Percentiles rank a stretch among this genome's conserved stretches.
Conservation (phyloP, 371 early-diverging fungal species). For the Apophysomyces ossiformis region DNA sequence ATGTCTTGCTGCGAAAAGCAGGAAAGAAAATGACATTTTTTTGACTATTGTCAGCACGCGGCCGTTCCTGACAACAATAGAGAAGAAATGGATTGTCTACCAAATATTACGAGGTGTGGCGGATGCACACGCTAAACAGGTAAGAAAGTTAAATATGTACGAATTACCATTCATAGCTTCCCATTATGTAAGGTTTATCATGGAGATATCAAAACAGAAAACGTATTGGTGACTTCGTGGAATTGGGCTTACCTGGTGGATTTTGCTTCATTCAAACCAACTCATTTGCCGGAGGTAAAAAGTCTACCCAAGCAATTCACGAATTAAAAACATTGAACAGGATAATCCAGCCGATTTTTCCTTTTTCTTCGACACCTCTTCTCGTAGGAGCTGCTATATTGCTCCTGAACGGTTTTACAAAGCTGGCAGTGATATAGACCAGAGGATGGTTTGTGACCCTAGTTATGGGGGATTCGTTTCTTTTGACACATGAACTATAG, state of each 20-base stretch:
- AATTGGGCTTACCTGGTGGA: constrained; percentile 91
- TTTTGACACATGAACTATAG: constrained; percentile 16
- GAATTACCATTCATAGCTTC: neutral
- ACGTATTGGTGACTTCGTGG: constrained; percentile 77
- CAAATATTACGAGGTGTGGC: constrained; percentile 83
- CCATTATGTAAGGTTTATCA: constrained; percentile 65
- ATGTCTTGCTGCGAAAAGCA: neutral
- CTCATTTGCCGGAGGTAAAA: constrained; percentile 83
- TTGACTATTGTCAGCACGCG: constrained; percentile 69
- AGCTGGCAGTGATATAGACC: constrained; percentile 67
- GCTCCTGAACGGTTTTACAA: constrained; percentile 95
- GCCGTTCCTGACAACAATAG: constrained; percentile 84
- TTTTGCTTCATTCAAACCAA: constrained; percentile 91
- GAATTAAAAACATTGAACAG: constrained; percentile 28
- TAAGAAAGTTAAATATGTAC: constrained; percentile 18
- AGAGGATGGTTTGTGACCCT: constrained; percentile 48
- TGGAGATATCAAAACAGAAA: constrained; percentile 92
- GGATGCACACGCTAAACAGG: constrained; percentile 71
- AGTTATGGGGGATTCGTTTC: neutral
- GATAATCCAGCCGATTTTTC: constrained; percentile 96
- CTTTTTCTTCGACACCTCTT: constrained; percentile 92
- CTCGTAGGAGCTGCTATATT: constrained; percentile 89
- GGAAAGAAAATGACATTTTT: neutral
- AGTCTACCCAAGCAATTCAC: neutral
- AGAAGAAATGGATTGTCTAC: constrained; percentile 94